phyloP scores from a whole-genome alignment of 495 filamentous ascomycete species.

The Talaromyces borbonicus region DNA sequence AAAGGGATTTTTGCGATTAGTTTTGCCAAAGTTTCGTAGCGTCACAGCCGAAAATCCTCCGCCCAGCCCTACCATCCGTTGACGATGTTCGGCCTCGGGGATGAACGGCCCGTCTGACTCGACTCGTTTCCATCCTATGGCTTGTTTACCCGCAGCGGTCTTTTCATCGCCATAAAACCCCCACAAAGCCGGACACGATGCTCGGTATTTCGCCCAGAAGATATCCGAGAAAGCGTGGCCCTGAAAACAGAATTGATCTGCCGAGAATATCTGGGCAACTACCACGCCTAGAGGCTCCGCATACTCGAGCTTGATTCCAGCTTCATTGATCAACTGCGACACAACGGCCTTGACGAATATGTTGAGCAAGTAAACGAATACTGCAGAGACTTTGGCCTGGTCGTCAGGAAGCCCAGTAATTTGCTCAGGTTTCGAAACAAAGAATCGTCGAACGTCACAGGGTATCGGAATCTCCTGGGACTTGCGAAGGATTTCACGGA shows the following conservation, averaged over 20 bases:
- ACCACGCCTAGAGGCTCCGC: conserved; percentile 80
- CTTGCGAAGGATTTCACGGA: conserved; percentile 6
- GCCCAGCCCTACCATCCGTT: conserved; percentile 75
- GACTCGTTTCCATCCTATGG: conserved; percentile 66
- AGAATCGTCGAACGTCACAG: conserved; percentile 53
- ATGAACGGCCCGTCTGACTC: conserved; percentile 45
- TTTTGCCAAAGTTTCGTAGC: conserved; percentile 67
- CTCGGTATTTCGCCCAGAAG: conserved; percentile 75
- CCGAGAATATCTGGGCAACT: conserved; percentile 63
- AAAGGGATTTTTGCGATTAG: conserved; percentile 60
- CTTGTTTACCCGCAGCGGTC: conserved; percentile 53
- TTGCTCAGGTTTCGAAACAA: conserved; percentile 46
- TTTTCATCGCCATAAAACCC: conserved; percentile 71
- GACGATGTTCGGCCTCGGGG: conserved; percentile 56
- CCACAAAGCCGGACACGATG: conserved; percentile 76
- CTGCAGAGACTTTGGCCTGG: conserved; percentile 50
- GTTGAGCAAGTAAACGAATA: conserved; percentile 77
- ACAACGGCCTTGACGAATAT: conserved; percentile 71
- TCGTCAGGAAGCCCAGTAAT: conserved; percentile 31
- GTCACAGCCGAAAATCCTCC: conserved; percentile 75
- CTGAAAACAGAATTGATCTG: conserved; percentile 54
- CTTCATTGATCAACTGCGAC: conserved; percentile 66
- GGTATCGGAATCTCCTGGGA: conserved; percentile 5
- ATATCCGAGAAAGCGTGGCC: conserved; percentile 72
- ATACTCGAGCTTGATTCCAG: conserved; percentile 52